phyloP scores from a whole-genome alignment of 305 asterid genomes.

The Fraxinus sp. region DNA sequence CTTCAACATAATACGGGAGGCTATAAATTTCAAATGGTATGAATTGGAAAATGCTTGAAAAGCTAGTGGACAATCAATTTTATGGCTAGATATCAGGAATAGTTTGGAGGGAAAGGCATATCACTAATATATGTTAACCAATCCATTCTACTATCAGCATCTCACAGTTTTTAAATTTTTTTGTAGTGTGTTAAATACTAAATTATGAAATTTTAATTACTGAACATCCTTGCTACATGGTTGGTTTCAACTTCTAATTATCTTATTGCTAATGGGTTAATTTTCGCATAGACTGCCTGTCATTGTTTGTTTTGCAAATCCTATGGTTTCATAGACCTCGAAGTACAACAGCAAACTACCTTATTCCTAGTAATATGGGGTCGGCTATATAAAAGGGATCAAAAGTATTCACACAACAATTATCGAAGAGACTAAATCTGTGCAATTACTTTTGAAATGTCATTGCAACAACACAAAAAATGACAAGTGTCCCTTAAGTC shows the following conservation, averaged over 20 bases:
- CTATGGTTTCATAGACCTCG: background rate
- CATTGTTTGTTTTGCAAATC: background rate
- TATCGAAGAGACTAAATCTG: background rate
- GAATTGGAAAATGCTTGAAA: background rate
- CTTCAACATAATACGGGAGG: constrained; percentile 13
- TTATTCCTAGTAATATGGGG: background rate
- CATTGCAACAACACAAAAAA: background rate
- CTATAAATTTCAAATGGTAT: constrained; percentile 1
- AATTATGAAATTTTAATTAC: background rate
- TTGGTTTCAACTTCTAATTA: background rate
- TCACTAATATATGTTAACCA: background rate
- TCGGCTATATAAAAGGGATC: background rate
- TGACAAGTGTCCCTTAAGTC: background rate
- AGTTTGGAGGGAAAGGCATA: background rate
- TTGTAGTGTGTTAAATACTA: background rate
- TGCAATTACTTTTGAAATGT: background rate
- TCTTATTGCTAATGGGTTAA: background rate
- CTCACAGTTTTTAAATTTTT: background rate
- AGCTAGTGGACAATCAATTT: background rate
- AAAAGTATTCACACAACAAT: background rate
- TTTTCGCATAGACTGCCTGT: background rate
- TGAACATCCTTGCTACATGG: background rate
- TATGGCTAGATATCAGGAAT: constrained; percentile 1
- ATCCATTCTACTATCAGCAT: background rate
- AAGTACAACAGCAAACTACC: background rate